Conservation (phyloP, 768 basidiomycete species). For the Crepidotus variabilis region DNA sequence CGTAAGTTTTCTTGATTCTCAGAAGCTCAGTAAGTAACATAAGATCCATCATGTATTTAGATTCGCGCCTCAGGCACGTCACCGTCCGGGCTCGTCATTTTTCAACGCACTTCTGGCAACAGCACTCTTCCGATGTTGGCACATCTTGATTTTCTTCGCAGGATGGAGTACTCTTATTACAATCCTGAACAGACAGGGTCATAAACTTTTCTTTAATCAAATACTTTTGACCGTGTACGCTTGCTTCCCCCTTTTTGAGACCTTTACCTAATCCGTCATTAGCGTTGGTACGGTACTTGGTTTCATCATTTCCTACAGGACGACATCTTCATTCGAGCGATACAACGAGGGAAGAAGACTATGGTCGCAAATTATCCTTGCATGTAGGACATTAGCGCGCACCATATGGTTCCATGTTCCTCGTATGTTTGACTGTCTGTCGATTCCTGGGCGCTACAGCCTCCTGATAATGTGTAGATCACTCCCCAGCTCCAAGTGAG, state of each 20-base stretch:
- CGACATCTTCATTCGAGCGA: slow-evolving; percentile 70
- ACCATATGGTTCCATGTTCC: slow-evolving; percentile 68
- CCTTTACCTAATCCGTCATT: slow-evolving; percentile 7
- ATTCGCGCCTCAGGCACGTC: slow-evolving; percentile 29
- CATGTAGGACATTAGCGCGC: slow-evolving; percentile 53
- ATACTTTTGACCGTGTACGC: slow-evolving; percentile 67
- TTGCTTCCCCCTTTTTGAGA: background rate
- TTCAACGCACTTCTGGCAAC: slow-evolving; percentile 41
- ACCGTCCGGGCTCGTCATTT: slow-evolving; percentile 33
- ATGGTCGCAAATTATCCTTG: slow-evolving; percentile 67
- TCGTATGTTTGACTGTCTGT: slow-evolving; percentile 28
- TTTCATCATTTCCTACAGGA: slow-evolving; percentile 71
- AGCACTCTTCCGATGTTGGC: slow-evolving; percentile 58
- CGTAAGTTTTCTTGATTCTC: slow-evolving; percentile 24
- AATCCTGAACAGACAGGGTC: slow-evolving; percentile 44
- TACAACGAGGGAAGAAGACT: slow-evolving; percentile 70
- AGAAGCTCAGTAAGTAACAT: background rate
- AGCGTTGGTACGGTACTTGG: slow-evolving; percentile 64
- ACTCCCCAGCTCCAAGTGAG: slow-evolving; percentile 14
- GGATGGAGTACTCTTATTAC: slow-evolving; percentile 60
- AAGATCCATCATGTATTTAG: slow-evolving; percentile 16
- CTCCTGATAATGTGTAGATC: slow-evolving; percentile 15
- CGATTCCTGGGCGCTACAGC: background rate
- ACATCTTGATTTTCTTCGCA: slow-evolving; percentile 60
- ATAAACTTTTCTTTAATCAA: slow-evolving; percentile 40